These are phyloP conservation scores for Solanum clarkiae DNA, from an alignment of 257 asterid genomes.

Conservation along the genomic window DNA sequence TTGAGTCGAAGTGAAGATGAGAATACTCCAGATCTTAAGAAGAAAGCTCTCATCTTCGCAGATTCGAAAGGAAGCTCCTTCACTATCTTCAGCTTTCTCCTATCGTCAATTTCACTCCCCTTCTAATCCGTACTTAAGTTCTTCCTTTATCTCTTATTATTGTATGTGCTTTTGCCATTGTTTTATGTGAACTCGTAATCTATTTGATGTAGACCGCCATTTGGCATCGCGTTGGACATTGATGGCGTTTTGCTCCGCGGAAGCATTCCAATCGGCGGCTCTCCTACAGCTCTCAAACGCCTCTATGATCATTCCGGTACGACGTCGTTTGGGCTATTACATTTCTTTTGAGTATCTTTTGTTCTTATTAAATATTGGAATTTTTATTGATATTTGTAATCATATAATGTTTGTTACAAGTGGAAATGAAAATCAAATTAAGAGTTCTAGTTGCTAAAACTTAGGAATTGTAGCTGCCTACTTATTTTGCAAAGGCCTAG, in stretches of 20 bases:
- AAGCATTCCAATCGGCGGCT: constrained; percentile 62
- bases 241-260: constrained; percentile 92
- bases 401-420: not conserved
- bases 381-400: not conserved
- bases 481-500: not conserved
- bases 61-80: not conserved
- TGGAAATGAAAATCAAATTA: not conserved
- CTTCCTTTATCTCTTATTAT: not conserved
- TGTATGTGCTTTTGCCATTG: not conserved
- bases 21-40: not conserved
- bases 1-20: not conserved
- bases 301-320: constrained; percentile 58
- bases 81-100: not conserved
- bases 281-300: constrained; percentile 66
- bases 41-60: not conserved
- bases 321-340: not conserved
- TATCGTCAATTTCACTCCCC: not conserved
- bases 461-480: not conserved
- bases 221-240: constrained; percentile 89
- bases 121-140: constrained; percentile 3
- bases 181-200: not conserved
- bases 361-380: not conserved
- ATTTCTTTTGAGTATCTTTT: not conserved
- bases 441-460: not conserved
- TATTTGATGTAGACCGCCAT: constrained; percentile 17